Base-by-base conservation (phyloP, 257 asterid genomes). In the Plantago ovata region DNA sequence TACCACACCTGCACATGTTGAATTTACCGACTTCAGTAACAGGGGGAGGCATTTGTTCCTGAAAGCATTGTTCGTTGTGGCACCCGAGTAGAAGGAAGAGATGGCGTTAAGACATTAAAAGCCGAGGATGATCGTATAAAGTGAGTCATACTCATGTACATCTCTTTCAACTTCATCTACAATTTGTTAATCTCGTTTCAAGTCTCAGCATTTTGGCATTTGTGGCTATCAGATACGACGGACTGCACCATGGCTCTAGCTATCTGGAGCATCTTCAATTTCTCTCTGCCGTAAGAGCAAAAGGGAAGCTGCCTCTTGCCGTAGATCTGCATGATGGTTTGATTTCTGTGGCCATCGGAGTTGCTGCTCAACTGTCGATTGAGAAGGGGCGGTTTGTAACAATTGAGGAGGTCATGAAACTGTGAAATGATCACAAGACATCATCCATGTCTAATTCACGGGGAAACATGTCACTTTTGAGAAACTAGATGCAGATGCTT, bases 31-130 rank as follows among this genome's bases (percentile, higher is more conserved):
- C 13, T 38, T 6, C 46, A 20, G 53, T 54, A 14, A 59, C 76
- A 85, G 95, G 98, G 96, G 4, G 98, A 92, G 75, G 95, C 98
- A 10, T 84, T 92, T 76, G 89, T 92, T 57, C 98, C 96, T 0
- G 98, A 88, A 75, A 79, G 66, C 73, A 81, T 80, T 22, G 89
- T 88, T 50, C 82, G 91, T 21, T 82, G 81, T 85, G 98, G 98
- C 39, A 59, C 47, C 36, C 83, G 95, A 38, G 80, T 24, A 20
- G 85, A 69, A 54, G 95, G 96, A 69, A 77, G 96, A 54, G 78
- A 73, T 0, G 87, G 87, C 3, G 81, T 92, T 8, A 60, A 71
- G 76, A 78, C 93, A 10, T 36, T 77, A 42, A 81, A 77, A 67
- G 88, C 93, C 18, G 64, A 80, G 62, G 95, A 87, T 70, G 82